phyloP scores from a whole-genome alignment of 1,139 yeast genomes.

The Diutina catenulata region DNA sequence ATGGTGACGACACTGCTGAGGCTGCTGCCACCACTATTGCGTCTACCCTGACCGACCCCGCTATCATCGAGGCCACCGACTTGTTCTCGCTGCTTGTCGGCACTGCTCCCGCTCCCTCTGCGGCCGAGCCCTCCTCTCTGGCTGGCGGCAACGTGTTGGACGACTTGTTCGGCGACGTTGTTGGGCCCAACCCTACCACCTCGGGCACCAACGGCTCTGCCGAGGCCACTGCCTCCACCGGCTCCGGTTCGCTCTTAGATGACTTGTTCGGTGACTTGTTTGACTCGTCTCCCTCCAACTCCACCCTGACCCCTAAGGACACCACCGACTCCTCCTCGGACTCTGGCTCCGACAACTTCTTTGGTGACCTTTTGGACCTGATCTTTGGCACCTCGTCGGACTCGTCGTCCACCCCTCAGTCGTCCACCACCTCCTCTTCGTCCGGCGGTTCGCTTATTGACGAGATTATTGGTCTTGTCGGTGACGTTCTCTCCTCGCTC shows the following conservation, averaged over 20 bases:
- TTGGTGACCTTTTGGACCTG: slow-evolving; percentile 2
- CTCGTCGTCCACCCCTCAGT: not conserved
- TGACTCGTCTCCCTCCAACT: not conserved
- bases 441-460: not conserved
- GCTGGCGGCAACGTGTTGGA: no score
- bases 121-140: no score
- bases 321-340: not conserved
- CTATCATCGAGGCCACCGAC: not conserved
- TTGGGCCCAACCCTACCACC: not conserved
- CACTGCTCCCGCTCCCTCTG: not conserved
- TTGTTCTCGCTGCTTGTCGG: not conserved
- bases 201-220: not conserved
- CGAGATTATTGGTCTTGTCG: slow-evolving; percentile 4
- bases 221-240: not conserved
- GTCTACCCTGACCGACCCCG: not conserved
- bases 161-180: not conserved
- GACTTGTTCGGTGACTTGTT: slow-evolving; percentile 2
- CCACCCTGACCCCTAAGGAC: not conserved
- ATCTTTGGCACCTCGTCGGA: not conserved
- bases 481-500: not conserved
- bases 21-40: not conserved
- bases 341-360: not conserved
- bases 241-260: not conserved
- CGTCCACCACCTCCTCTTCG: not conserved
- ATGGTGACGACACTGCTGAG: not conserved